Evolutionary conservation across 257 asterid genomes (phyloP).

Genomic region (Cinchona pubescens): DNA sequence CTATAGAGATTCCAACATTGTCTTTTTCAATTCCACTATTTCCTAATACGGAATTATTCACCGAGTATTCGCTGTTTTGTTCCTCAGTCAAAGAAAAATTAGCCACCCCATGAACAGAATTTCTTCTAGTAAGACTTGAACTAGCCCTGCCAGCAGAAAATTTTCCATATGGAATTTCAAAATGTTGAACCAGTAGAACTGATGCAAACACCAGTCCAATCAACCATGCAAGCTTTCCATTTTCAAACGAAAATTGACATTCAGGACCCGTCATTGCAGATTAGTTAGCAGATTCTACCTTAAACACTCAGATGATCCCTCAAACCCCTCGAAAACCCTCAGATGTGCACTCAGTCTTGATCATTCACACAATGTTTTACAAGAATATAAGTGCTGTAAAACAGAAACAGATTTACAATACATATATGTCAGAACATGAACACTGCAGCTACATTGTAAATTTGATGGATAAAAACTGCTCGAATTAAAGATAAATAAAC

Average conservation of each 20-base stretch:
- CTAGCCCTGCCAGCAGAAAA: conserved; percentile 18
- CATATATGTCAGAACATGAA: no score
- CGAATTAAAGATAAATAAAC: no score
- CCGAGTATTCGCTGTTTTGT: background rate
- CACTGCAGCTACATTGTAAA: no score
- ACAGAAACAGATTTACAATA: no score
- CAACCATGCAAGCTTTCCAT: conserved; percentile 44
- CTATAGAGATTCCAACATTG: background rate
- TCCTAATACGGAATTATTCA: background rate
- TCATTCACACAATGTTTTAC: no score
- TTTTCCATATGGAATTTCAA: conserved; percentile 57
- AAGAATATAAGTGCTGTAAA: no score
- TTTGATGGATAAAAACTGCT: no score
- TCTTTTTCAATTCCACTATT: background rate
- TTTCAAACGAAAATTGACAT: conserved; percentile 32
- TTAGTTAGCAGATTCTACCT: background rate
- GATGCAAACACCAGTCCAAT: conserved; percentile 46
- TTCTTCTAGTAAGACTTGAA: conserved; percentile 16
- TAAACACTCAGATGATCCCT: background rate
- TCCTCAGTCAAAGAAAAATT: conserved; percentile 20
- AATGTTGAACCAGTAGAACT: conserved; percentile 45
- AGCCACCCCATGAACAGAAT: background rate
- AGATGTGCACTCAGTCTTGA: background rate
- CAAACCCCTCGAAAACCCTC: background rate
- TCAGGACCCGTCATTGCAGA: conserved; percentile 32